Evolutionary conservation across 2,329 filamentous ascomycete species (phyloP).

Genomic region (Talaromyces atroroseus): DNA sequence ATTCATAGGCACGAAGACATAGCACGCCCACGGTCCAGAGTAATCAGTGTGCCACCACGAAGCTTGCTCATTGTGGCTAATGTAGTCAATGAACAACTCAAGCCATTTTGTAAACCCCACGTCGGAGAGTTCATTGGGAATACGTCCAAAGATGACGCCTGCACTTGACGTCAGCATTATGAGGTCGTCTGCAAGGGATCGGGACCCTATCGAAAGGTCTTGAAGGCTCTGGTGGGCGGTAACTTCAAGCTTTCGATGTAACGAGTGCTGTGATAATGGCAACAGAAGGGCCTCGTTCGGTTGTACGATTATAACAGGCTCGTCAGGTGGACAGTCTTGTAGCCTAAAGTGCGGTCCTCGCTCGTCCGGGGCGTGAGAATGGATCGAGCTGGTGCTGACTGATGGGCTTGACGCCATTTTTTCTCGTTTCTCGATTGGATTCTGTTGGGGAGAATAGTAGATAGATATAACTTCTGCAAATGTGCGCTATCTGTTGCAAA

Average conservation of each 20-base stretch:
- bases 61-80: not conserved
- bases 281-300: not conserved
- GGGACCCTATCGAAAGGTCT: not conserved
- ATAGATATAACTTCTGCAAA: not conserved
- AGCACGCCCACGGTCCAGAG: not conserved
- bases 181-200: not conserved
- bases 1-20: slow-evolving; percentile 1
- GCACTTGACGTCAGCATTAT: slow-evolving; percentile 1
- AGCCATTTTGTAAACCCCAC: not conserved
- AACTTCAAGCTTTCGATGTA: not conserved
- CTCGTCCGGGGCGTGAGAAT: not conserved
- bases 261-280: not conserved
- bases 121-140: not conserved
- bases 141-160: slow-evolving; percentile 6
- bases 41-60: slow-evolving; percentile 4
- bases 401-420: not conserved
- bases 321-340: not conserved
- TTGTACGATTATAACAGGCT: not conserved
- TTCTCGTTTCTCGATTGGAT: not conserved
- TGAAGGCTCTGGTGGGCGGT: not conserved
- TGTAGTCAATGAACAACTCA: not conserved
- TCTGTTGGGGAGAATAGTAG: not conserved
- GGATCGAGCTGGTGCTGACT: not conserved
- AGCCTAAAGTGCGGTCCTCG: not conserved
- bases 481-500: too few relatives aligned